A percentile compares a stretch with the other conserved stretches of the same genome.
Evolutionary conservation across 176 grass and related monocot species (phyloP).

Genomic region (Musa itinerans): DNA sequence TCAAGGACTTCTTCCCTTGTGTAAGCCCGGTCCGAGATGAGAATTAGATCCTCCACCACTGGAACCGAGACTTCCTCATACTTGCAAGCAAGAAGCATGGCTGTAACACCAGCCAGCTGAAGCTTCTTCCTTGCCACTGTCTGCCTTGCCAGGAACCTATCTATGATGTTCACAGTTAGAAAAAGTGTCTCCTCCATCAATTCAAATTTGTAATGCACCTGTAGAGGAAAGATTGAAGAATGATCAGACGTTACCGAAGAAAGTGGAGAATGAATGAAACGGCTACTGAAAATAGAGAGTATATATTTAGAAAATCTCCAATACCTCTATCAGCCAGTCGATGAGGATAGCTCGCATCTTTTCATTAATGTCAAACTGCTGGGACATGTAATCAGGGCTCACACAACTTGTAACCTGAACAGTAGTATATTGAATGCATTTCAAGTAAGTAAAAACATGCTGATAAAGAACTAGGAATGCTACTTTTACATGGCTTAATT

Average conservation of each 20-base stretch:
- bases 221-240: conserved; percentile 17
- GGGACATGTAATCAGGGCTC: conserved; percentile 64
- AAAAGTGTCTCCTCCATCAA: conserved; percentile 89
- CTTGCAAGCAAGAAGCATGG: conserved; percentile 91
- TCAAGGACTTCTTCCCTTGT: conserved; percentile 62
- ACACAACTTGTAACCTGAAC: conserved; percentile 52
- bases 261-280: not conserved
- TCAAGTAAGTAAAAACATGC: not conserved
- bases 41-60: conserved; percentile 68
- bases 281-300: not conserved
- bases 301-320: conserved; percentile 7
- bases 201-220: conserved; percentile 95
- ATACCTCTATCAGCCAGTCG: conserved; percentile 88
- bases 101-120: conserved; percentile 79
- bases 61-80: conserved; percentile 91
- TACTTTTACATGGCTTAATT: too few species aligned
- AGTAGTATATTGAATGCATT: not conserved
- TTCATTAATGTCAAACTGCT: conserved; percentile 70
- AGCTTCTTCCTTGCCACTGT: conserved; percentile 66
- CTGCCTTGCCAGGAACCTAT: conserved; percentile 76
- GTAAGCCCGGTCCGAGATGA: conserved; percentile 69
- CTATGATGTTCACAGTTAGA: conserved; percentile 88
- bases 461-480: not conserved
- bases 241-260: not conserved
- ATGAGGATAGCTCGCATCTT: conserved; percentile 89